These are phyloP conservation scores for Populus davidiana DNA, from an alignment of 345 rosid species.

Conservation along the genomic window DNA sequence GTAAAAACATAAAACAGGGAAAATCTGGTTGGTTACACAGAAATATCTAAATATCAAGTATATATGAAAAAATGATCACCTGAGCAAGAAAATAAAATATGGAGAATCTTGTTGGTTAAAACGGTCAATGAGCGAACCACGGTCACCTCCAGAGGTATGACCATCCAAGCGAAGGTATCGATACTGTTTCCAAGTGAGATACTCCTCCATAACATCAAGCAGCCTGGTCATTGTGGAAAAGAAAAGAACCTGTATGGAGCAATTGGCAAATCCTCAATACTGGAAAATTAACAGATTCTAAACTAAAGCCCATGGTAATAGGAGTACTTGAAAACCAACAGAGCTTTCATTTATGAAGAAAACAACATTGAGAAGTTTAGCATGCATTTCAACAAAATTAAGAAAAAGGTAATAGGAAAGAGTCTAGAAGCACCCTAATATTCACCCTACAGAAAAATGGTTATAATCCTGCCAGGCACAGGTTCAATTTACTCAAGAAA, in stretches of 20 bases:
- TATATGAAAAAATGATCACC: conserved; percentile 38
- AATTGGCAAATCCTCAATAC: neutral
- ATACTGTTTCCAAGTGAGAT: conserved; percentile 66
- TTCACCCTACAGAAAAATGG: neutral
- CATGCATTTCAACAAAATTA: neutral
- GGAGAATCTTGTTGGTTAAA: conserved; percentile 72
- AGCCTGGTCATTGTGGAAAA: conserved; percentile 97
- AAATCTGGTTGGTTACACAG: neutral
- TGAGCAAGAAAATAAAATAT: conserved; percentile 80
- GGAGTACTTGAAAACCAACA: neutral
- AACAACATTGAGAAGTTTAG: neutral
- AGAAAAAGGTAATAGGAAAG: neutral
- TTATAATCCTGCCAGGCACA: neutral
- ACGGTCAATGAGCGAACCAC: conserved; percentile 73
- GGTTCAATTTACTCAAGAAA: conserved; percentile 1
- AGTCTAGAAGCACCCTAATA: neutral
- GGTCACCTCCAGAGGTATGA: conserved; percentile 87
- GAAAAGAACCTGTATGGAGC: conserved; percentile 69
- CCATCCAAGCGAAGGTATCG: conserved; percentile 89
- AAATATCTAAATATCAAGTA: conserved; percentile 14
- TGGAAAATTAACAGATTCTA: neutral
- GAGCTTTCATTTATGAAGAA: neutral
- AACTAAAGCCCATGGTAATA: neutral
- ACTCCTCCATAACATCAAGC: conserved; percentile 95
- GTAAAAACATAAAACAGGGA: neutral